Percentiles rank a stretch among this genome's conserved stretches.
Evolutionary conservation across 1,284 basidiomycete genomes (phyloP).

Genomic region (Caloboletus inedulis): DNA sequence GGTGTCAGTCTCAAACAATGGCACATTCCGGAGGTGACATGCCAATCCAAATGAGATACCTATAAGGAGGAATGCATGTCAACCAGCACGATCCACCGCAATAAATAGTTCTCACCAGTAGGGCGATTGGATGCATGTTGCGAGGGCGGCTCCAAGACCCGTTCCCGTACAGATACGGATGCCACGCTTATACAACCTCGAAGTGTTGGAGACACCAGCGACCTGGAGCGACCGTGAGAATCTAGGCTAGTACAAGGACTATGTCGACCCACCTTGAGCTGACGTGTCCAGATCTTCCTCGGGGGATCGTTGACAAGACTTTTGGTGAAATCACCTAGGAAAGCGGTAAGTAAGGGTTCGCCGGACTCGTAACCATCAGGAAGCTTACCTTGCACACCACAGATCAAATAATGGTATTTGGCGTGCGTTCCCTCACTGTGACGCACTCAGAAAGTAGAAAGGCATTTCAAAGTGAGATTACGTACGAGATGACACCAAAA

Average conservation of each 20-base stretch:
- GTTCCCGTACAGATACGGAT: slow-evolving; percentile 78
- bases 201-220: slow-evolving; percentile 77
- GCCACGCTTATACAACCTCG: slow-evolving; percentile 68
- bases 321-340: slow-evolving; percentile 64
- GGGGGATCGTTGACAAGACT: slow-evolving; percentile 68
- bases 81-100: slow-evolving; percentile 5
- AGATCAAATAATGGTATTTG: slow-evolving; percentile 73
- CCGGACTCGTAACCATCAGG: background rate
- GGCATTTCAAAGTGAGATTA: slow-evolving; percentile 6
- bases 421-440: slow-evolving; percentile 63
- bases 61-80: slow-evolving; percentile 25
- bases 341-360: background rate
- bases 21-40: slow-evolving; percentile 17
- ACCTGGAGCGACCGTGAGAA: slow-evolving; percentile 42
- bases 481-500: slow-evolving; percentile 57
- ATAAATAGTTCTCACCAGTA: slow-evolving; percentile 50
- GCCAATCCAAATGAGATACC: slow-evolving; percentile 80
- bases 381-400: slow-evolving; percentile 63
- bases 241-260: background rate
- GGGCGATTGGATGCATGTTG: slow-evolving; percentile 69
- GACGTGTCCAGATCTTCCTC: slow-evolving; percentile 64
- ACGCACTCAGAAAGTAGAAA: slow-evolving; percentile 15
- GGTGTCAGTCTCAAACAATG: slow-evolving; percentile 4
- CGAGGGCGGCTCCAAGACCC: slow-evolving; percentile 71
- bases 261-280: slow-evolving; percentile 54